Evolutionary conservation across 2,329 filamentous ascomycete species (phyloP).

Genomic region (Colletotrichum cereale): DNA sequence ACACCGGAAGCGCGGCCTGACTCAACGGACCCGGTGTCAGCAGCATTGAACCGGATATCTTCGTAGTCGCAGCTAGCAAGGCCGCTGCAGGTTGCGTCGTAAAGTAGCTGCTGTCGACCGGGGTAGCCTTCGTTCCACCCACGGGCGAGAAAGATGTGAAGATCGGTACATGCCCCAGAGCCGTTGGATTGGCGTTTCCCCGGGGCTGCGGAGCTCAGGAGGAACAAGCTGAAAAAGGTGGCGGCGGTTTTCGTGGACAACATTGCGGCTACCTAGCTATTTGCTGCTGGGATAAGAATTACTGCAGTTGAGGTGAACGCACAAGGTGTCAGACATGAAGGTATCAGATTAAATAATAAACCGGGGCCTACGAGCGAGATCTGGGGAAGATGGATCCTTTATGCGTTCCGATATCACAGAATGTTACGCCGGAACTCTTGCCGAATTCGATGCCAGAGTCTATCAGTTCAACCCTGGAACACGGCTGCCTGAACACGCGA

Average conservation of each 20-base stretch:
- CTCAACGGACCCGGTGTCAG: slow-evolving; percentile 51
- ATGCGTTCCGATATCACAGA: no score
- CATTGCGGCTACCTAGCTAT: slow-evolving; percentile 13
- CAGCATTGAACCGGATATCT: slow-evolving; percentile 47
- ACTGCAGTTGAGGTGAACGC: slow-evolving; percentile 10
- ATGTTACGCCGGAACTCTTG: no score
- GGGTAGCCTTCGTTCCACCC: slow-evolving; percentile 49
- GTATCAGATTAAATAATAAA: not conserved
- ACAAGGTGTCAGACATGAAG: slow-evolving; percentile 11
- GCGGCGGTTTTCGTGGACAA: slow-evolving; percentile 18
- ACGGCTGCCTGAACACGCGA: no score
- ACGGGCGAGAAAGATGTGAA: slow-evolving; percentile 47
- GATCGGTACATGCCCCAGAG: slow-evolving; percentile 43
- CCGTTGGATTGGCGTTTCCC: slow-evolving; percentile 33
- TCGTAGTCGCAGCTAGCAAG: slow-evolving; percentile 48
- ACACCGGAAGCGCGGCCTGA: slow-evolving; percentile 52
- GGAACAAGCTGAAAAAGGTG: slow-evolving; percentile 28
- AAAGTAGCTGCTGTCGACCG: slow-evolving; percentile 46
- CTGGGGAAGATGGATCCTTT: no score
- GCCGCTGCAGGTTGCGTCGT: slow-evolving; percentile 46
- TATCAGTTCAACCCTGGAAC: no score
- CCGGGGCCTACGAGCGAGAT: no score
- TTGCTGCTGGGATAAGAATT: slow-evolving; percentile 19
- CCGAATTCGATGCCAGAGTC: no score
- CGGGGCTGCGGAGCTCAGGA: slow-evolving; percentile 31